A percentile compares a stretch with the other conserved stretches of the same genome.
Conservation (phyloP, 1,284 basidiomycete species). For the Vanrija sp. region DNA sequence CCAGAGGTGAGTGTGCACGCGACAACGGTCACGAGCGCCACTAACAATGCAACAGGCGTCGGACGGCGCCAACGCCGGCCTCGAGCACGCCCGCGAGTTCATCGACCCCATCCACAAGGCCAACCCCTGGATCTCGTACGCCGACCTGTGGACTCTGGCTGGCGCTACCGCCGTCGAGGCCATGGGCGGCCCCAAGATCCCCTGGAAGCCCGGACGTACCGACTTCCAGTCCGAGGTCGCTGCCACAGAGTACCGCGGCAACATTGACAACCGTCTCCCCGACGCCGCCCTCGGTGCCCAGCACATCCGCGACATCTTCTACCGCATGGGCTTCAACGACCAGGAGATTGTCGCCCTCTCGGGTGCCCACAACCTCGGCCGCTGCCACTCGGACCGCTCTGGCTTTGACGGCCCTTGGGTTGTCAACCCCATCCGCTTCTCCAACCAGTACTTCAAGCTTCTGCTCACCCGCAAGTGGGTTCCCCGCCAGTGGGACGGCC, state of each 20-base stretch:
- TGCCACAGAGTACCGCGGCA: conserved; percentile 46
- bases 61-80: conserved; percentile 50
- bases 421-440: conserved; percentile 53
- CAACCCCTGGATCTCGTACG: conserved; percentile 54
- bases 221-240: conserved; percentile 50
- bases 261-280: conserved; percentile 48
- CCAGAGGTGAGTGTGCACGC: conserved; percentile 39
- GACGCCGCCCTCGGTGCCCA: conserved; percentile 53
- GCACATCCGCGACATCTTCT: conserved; percentile 54
- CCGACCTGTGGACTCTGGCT: conserved; percentile 52
- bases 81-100: conserved; percentile 54
- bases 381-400: conserved; percentile 52
- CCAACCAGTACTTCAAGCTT: conserved; percentile 53
- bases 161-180: conserved; percentile 54
- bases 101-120: conserved; percentile 53
- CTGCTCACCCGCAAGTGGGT: conserved; percentile 54
- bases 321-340: conserved; percentile 55
- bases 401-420: conserved; percentile 52
- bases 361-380: conserved; percentile 55
- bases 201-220: conserved; percentile 53
- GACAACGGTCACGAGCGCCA: not conserved
- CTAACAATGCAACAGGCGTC: conserved; percentile 22
- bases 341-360: conserved; percentile 57
- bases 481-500: conserved; percentile 55
- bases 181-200: conserved; percentile 53